Base-by-base conservation (phyloP, 1,284 basidiomycete genomes). In the Coniophora puteana region DNA sequence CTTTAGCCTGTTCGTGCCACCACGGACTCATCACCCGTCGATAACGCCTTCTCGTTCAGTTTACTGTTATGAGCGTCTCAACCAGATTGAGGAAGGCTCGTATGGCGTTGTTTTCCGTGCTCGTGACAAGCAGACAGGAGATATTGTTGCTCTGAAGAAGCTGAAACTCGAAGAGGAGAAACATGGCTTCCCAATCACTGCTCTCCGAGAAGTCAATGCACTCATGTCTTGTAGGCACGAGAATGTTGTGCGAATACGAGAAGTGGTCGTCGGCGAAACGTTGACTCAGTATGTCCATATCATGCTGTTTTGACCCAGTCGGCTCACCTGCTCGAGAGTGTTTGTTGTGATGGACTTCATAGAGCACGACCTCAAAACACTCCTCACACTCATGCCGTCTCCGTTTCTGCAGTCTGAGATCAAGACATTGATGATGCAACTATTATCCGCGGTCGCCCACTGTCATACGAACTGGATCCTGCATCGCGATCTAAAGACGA, bases 261-360 rank as follows among this genome's bases (percentile, higher is more conserved):
- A 99, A 61, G 91, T 99, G 18, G 96, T 99, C 0, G 94, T 99
- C 4, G 96, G 96, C n/a, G 94, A 99, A 54, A 99, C 96, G 2
- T 69, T 99, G 55, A 98, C 93, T 49, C 95, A 99, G 94, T 97
- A 67, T 73, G 93, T 63, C 48, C 48, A 51, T 28, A 38, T 27
- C 50, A 27, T 6, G 34, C 18, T 36, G 31, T 14, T 29, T 41
- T 17, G 23, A 47, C 40, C 21, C 17, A 22, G 49, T 54, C 51
- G 56, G 48, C 37, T 45, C 26, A 29, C 47, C 44, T 39, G 34
- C 49, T 52, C 51, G 71, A 94, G 92, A 71, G 92, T 98, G 41
- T 99, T 93, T 66, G 93, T 99, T 48, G 94, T 97, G 23, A 98
- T 98, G 93, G 95, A 98, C 57, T 99, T 99, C 59, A 94, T 99